Base-by-base conservation (phyloP, 2,329 filamentous ascomycete genomes). In the Thelonectria olida region DNA sequence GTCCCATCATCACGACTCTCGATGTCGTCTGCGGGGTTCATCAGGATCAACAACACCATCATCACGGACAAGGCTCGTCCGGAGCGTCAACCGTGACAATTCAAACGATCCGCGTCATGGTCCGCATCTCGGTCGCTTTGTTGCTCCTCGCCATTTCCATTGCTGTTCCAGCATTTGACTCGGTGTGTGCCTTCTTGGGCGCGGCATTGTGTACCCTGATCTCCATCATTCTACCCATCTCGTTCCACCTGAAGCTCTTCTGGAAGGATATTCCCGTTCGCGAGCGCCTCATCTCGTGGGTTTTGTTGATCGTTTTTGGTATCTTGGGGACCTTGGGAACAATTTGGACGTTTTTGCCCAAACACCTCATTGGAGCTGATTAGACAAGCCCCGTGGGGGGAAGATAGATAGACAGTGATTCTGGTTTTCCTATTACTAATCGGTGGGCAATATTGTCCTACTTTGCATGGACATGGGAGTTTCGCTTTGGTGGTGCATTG, bases 171-270 rank as follows among this genome's bases (percentile, higher is more conserved):
- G 86, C 88, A 0, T 97, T 97, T 72, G 93, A 97, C 74, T 89
- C 90, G 53, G 94, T 97, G 73, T 97, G 97, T 89, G 91, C 92
- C 4, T 89, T 97, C 63, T 89, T 98, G 80, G 95, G 96, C 12
- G 92, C 91, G 38, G 91, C 93, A 4, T 85, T 97, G 15, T 97
- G 95, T 79, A 97, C 97, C 71, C 92, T 92, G 17, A 96, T 98
- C 67, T 98, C 95, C 78, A 89, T 98, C 67, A 93, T 97, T 17
- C 76, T 99, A 51, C 96, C 95, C 1, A 81, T 97, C 28, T 85
- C 89, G 5, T 98, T 99, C 74, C 93, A 98, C 73, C 80, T 98
- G 58, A 97, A 94, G 79, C 87, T 98, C 1, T 98, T 97, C 75
- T 88, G 89, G 47, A 84, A 88, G 50, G 89, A 95, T 62, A 87